Percentiles rank a stretch among this genome's conserved stretches.
These are phyloP conservation scores for Blastomyces parvus DNA, from an alignment of 2,329 filamentous ascomycete genomes.

Conservation along the genomic window DNA sequence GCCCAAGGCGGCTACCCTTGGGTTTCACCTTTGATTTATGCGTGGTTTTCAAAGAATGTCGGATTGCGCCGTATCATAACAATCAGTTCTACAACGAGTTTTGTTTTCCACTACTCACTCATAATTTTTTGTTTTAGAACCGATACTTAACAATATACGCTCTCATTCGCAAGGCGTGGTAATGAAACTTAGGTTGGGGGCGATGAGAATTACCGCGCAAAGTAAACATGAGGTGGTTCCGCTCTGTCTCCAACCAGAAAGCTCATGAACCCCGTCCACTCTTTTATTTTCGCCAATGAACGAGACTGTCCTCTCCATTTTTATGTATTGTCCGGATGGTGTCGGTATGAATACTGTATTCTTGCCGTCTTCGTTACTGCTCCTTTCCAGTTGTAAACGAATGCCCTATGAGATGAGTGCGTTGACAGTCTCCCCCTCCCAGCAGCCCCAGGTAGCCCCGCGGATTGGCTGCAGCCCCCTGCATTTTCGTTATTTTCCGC, in stretches of 20 bases:
- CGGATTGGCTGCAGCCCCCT: neutral
- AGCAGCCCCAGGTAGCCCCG: neutral
- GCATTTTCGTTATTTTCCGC: neutral
- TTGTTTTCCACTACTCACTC: neutral
- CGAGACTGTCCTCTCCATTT: neutral
- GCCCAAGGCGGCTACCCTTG: neutral
- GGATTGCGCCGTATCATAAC: neutral
- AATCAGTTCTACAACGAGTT: neutral
- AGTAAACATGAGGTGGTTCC: neutral
- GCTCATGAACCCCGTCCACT: neutral
- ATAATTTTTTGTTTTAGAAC: neutral
- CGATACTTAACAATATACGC: neutral
- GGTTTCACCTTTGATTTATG: neutral
- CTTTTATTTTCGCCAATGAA: constrained; percentile 3
- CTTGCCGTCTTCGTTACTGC: neutral
- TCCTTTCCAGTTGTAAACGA: neutral
- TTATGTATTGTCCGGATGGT: neutral
- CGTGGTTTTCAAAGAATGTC: neutral
- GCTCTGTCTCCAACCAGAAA: constrained; percentile 5
- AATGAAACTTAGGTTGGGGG: neutral
- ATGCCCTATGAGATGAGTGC: neutral
- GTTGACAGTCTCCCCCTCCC: neutral
- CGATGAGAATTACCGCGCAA: neutral
- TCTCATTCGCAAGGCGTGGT: neutral
- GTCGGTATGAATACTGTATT: neutral